Evolutionary conservation across 805 yeast genomes (phyloP).

Genomic region (Candida sithepensis): DNA sequence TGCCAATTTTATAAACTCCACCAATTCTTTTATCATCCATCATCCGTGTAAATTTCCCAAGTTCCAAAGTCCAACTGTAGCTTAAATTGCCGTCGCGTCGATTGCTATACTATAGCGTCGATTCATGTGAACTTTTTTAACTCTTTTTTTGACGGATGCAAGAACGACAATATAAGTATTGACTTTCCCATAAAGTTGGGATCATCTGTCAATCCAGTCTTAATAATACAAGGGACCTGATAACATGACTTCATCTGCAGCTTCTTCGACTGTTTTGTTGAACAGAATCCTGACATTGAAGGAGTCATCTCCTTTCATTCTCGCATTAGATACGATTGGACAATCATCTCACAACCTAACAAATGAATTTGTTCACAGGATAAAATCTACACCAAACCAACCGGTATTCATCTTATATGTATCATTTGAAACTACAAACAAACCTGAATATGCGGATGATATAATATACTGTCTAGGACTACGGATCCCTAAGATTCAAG

Average conservation of each 20-base stretch:
- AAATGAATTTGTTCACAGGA: constrained; percentile 50
- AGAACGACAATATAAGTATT: too few relatives aligned
- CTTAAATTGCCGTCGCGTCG: too few relatives aligned
- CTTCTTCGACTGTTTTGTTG: constrained; percentile 50
- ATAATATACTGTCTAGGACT: constrained; percentile 43
- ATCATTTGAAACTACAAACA: constrained; percentile 62
- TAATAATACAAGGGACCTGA: too few relatives aligned
- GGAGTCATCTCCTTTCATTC: constrained; percentile 70
- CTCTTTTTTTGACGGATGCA: too few relatives aligned
- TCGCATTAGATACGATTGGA: constrained; percentile 63
- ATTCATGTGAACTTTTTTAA: background rate
- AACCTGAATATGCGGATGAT: constrained; percentile 46
- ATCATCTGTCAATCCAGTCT: too few relatives aligned
- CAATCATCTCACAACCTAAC: constrained; percentile 63
- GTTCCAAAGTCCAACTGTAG: too few relatives aligned
- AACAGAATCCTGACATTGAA: constrained; percentile 64
- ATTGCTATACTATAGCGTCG: too few relatives aligned
- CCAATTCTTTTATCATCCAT: too few relatives aligned
- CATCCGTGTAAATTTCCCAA: too few relatives aligned
- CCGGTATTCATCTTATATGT: constrained; percentile 43
- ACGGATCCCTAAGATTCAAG: constrained; percentile 8
- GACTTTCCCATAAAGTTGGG: too few relatives aligned
- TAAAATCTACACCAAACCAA: constrained; percentile 24
- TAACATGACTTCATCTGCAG: constrained; percentile 26
- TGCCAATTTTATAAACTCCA: too few relatives aligned